Evolutionary conservation across 1,284 basidiomycete species (phyloP), one percentile per base, ranked within the genome.

Genomic region (Mycena citricolor): DNA sequence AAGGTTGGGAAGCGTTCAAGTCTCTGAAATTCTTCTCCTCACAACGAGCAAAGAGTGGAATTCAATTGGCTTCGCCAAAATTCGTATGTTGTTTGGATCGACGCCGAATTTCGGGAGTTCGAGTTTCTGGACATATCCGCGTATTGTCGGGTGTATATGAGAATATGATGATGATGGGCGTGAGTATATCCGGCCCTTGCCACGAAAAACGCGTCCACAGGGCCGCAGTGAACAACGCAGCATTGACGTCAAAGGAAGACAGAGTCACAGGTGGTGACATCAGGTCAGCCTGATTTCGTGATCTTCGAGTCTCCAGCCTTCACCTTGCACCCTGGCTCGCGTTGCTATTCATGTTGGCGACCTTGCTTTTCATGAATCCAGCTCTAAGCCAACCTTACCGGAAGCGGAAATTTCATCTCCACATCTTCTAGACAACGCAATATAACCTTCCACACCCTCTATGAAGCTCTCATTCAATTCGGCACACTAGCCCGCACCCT

Each of bases 41-140:
- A 73, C 73, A 55, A 73, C 49, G 8, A 76, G 44, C 14, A 60
- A 58, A 1, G 55, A 42, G 53, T 73, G 69, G 48, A 75, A 76
- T 35, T 71, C 58, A 4, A 57, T 47, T 8, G 73, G 73, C 43
- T 70, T 60, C 16, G 54, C 61, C 31, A 75, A 56, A 38, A 76
- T 55, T 2, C 55, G 57, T 32, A 74, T 62, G 13, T 60, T 57
- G 23, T 60, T 49, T 10, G 71, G 59, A n/a, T 64, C 49, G 21
- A 73, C 55, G 8, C 60, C 46, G 42, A 74, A 71, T 24, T 56
- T 57, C 13, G 73, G 73, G 40, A 72, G 74, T 21, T 57, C 20
- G 7, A 49, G 24, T 38, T 39, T 46, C 14, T 14, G 25, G 16
- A 44, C 20, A 24, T 49, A 44, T 6, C 31, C 43, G 37, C 35